A percentile compares a stretch with the other conserved stretches of the same genome.
Evolutionary conservation across 805 yeast species (phyloP).

Genomic region (Saccharomycopsis guyanensis): DNA sequence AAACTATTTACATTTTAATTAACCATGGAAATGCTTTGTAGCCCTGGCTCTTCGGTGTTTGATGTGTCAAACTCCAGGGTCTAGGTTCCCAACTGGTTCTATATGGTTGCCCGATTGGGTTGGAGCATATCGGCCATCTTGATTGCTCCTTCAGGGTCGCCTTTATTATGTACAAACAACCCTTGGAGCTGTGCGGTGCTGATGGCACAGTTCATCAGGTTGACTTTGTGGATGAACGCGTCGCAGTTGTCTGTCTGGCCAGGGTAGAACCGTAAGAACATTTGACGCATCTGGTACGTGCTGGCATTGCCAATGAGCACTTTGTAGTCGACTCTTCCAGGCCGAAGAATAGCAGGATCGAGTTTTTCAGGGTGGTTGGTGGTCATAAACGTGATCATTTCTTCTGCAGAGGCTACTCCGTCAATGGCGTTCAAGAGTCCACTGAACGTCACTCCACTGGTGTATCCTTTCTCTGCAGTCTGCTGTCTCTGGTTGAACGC

Average conservation of each 20-base stretch:
- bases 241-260: conserved; percentile 47
- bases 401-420: conserved; percentile 97
- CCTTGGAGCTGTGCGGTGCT: conserved; percentile 97
- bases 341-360: conserved; percentile 89
- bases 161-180: conserved; percentile 84
- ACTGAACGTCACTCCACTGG: conserved; percentile 89
- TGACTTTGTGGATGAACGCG: conserved; percentile 35
- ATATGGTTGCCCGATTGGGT: not conserved
- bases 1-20: too few species aligned
- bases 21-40: too few species aligned
- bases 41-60: too few species aligned
- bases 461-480: conserved; percentile 65
- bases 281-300: conserved; percentile 63
- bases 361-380: conserved; percentile 93
- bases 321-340: conserved; percentile 89
- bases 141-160: conserved; percentile 70
- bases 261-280: conserved; percentile 86
- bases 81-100: too few species aligned
- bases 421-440: conserved; percentile 91
- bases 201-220: conserved; percentile 43
- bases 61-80: too few species aligned
- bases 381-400: conserved; percentile 94
- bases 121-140: conserved; percentile 40
- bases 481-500: conserved; percentile 84
- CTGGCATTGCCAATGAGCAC: conserved; percentile 83